Base-by-base conservation (phyloP, 1,139 yeast genomes). In the Saccharomyces hybrid region DNA sequence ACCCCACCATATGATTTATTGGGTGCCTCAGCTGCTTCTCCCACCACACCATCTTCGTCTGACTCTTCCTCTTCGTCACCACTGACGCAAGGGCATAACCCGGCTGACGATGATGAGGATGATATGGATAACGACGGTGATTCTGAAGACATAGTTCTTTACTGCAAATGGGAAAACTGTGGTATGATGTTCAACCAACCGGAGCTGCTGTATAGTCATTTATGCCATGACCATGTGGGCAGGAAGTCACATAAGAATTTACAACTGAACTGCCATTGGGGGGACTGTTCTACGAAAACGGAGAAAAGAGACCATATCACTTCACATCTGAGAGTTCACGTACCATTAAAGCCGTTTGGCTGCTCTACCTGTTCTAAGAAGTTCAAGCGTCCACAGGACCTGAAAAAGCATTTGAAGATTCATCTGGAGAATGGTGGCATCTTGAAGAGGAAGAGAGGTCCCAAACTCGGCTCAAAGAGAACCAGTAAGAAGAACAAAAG, bases 251-350 rank as follows among this genome's bases (percentile, higher is more conserved):
- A 88, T 57, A 84, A 85, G 69, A 90, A 90, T 70, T 75, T 90
- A 65, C 80, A 84, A 52, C 78, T 91, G 64, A 79, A 82, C 52
- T 93, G 99, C 72, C 80, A 80, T 62, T 93, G 98, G 98, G 93
- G 81, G 55, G 76, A 78, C 58, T 91, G 98, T 73, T 77, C 82
- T 11, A 85, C 82, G 23, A 78, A 81, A 59, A 90, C 97, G 4
- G 88, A 87, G 59, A 91, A 93, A 73, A 80, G 98, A 67, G 98
- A 93, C 72, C 99, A 93, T 70, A 88, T 93, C 59, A 90, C 98
- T 2, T 88, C 97, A 2, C 99, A 93, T 71, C 77, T 91, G 63
- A 79, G 98, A 61, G 97, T 93, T 26, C 99, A 93, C 69, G 91
- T 93, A 31, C 97, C 97, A 0, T 77, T 90, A 68, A 91, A 90